A percentile compares a stretch with the other conserved stretches of the same genome.
Evolutionary conservation across 2,329 filamentous ascomycete species (phyloP).

Genomic region (Pseudogymnoascus sp.): DNA sequence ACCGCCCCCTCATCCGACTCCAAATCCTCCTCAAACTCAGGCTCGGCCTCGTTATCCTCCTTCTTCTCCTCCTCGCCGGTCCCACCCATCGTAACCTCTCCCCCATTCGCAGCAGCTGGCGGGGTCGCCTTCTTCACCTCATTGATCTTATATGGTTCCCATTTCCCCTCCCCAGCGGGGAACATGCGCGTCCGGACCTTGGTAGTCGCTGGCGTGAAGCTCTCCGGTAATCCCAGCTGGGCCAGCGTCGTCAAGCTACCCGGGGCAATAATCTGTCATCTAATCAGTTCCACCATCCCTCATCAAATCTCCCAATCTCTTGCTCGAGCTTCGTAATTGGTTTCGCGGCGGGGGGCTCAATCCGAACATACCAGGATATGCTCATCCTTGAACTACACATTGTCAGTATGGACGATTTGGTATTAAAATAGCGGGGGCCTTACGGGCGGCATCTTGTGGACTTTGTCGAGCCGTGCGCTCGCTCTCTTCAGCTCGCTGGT

Average conservation of each 20-base stretch:
- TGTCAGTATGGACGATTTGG: background rate
- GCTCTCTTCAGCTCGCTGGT: background rate
- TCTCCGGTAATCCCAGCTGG: slow-evolving; percentile 28
- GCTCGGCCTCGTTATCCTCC: slow-evolving; percentile 44
- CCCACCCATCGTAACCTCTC: slow-evolving; percentile 27
- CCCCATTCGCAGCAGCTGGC: slow-evolving; percentile 15
- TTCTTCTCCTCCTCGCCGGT: slow-evolving; percentile 25
- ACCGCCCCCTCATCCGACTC: slow-evolving; percentile 82
- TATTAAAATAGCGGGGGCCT: background rate
- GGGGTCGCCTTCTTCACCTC: slow-evolving; percentile 44
- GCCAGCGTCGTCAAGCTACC: slow-evolving; percentile 28
- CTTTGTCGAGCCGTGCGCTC: background rate
- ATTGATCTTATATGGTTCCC: slow-evolving; percentile 73
- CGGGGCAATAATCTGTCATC: slow-evolving; percentile 35
- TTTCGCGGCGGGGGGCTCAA: background rate
- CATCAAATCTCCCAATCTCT: background rate
- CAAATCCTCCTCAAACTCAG: slow-evolving; percentile 78
- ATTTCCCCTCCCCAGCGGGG: slow-evolving; percentile 63
- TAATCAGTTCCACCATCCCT: background rate
- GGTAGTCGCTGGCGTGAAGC: slow-evolving; percentile 73
- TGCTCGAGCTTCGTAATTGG: background rate
- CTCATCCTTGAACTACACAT: slow-evolving; percentile 38
- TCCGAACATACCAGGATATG: slow-evolving; percentile 36
- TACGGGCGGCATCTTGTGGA: slow-evolving; percentile 9
- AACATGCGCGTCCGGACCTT: slow-evolving; percentile 95